Conservation (phyloP, 2,329 filamentous ascomycete species). For the Byssothecium circinans region DNA sequence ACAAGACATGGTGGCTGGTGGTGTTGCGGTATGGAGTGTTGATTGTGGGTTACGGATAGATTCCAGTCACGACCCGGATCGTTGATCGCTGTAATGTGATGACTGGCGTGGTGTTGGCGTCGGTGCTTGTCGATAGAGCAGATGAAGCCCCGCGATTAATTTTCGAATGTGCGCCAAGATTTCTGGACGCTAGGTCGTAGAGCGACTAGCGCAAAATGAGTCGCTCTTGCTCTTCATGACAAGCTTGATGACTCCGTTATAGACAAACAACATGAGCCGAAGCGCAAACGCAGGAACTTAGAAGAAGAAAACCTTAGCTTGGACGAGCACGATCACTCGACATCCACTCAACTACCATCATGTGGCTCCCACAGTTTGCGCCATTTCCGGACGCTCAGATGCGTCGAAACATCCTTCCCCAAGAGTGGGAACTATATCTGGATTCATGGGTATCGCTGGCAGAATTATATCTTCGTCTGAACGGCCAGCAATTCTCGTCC, state of each 20-base stretch:
- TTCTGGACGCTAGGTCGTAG: not conserved
- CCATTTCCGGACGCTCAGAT: constrained; percentile 72
- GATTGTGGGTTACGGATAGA: constrained; percentile 23
- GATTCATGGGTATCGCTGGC: constrained; percentile 74
- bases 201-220: not conserved
- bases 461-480: constrained; percentile 64
- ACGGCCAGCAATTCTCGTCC: constrained; percentile 58
- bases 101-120: constrained; percentile 46
- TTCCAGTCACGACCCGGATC: constrained; percentile 53
- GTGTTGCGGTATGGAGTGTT: constrained; percentile 19
- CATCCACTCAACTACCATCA: constrained; percentile 15
- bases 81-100: constrained; percentile 57
- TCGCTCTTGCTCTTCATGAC: not conserved
- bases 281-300: not conserved
- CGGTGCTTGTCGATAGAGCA: constrained; percentile 18
- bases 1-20: constrained; percentile 40
- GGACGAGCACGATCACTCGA: too few species aligned
- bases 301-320: too few species aligned
- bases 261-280: not conserved
- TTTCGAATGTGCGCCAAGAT: constrained; percentile 5
- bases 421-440: constrained; percentile 77
- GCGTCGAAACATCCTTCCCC: constrained; percentile 64
- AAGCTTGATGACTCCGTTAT: not conserved
- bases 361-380: constrained; percentile 70
- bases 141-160: not conserved